Base-by-base conservation (phyloP, 192 early-diverging fungal species). In the Jimgerdemannia lactiflua region DNA sequence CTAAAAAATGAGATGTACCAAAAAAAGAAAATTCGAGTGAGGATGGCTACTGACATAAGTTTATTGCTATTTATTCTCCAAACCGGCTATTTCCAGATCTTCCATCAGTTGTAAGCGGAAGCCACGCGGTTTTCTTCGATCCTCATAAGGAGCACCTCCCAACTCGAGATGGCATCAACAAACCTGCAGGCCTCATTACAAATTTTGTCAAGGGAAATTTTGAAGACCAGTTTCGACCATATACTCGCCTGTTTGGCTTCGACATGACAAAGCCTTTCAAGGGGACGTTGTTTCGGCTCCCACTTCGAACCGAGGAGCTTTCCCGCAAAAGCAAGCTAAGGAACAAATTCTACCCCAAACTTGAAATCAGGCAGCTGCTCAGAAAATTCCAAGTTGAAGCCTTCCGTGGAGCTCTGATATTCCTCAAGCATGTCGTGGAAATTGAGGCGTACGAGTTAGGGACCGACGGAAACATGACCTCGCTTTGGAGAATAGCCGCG, bases 61-160 rank as follows among this genome's bases (percentile, higher is more conserved):
- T 6, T 79, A 75, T 19, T 75, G 75, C 67, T 79, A 74, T 39
- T 75, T 66, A 18, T 79, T 76, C 11, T 70, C 75, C 20, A 69
- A 76, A 29, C 71, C 29, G 29, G 29, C 29, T 29, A 29, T 29
- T 29, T 29, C 29, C 78, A 11, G 81, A 83, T 63, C 74, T 83
- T 18, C 79, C 81, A 0, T 77, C 75, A 14, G 63, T 83, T 63
- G 69, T 80, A 20, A 80, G 79, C 10, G 75, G 75, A 20, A 49
- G 59, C 4, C 43, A 77, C 68, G 69, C 80, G n/a, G 73, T 54
- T 9, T 74, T 80, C 29, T 83, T 83, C n/a, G 78, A 83, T 39
- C 79, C 79, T 1, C 20, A 68, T 3, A 7, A 17, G 19, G 64
- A 41, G n/a, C 72, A 71, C 42, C 75, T 83, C 14, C 49, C 49